Conservation (phyloP, 202 grass and related monocot genomes). For the Thinopyrum obtusiflorum region DNA sequence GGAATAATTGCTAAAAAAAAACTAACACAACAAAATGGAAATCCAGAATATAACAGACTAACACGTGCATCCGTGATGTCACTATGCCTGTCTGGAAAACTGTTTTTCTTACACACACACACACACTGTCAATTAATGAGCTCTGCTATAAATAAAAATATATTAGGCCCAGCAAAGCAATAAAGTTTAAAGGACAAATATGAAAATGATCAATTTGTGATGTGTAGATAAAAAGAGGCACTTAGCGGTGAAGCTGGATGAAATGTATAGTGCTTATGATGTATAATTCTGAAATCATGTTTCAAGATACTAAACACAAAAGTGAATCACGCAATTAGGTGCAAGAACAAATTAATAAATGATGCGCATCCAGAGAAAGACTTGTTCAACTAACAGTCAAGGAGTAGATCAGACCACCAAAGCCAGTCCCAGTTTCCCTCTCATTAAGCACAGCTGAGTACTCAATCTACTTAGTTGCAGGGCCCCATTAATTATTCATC, state of each 20-base stretch:
- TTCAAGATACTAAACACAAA: not conserved
- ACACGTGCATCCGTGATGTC: too few relatives aligned
- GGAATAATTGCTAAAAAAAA: not conserved
- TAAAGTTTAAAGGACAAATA: not conserved
- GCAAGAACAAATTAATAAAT: not conserved
- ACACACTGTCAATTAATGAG: not conserved
- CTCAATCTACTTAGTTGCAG: constrained; percentile 6
- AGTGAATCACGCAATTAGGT: not conserved
- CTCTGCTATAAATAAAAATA: not conserved
- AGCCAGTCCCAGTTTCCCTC: not conserved
- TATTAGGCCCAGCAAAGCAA: not conserved
- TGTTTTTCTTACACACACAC: too few relatives aligned
- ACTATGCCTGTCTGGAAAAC: too few relatives aligned
- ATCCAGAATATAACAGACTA: not conserved
- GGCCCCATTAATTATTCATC: constrained; percentile 16
- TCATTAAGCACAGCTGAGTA: not conserved
- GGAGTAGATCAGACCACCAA: not conserved
- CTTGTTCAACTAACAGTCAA: not conserved
- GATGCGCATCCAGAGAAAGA: not conserved
- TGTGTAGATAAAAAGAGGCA: not conserved
- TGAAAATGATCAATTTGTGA: not conserved
- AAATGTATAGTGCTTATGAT: not conserved
- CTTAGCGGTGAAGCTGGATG: not conserved
- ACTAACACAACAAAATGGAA: not conserved
- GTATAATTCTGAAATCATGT: too few relatives aligned